These are phyloP conservation scores for Sphaerulina musiva DNA, from an alignment of 2,329 filamentous ascomycete genomes.

Conservation along the genomic window DNA sequence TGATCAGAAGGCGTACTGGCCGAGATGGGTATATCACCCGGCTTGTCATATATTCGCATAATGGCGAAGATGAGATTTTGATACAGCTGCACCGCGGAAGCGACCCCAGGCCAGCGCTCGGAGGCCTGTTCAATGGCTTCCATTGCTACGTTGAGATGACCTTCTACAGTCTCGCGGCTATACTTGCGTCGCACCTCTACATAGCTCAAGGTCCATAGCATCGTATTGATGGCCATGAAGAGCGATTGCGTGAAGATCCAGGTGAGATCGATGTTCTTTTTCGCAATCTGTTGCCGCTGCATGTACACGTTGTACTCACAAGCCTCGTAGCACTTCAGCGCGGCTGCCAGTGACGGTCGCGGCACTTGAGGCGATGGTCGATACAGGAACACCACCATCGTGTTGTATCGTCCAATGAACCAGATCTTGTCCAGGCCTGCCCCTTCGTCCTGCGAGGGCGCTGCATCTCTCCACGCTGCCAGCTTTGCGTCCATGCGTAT, in stretches of 20 bases:
- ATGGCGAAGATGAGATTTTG: slow-evolving; percentile 78
- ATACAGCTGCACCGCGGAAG: slow-evolving; percentile 78
- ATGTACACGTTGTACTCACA: slow-evolving; percentile 75
- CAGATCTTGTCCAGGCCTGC: slow-evolving; percentile 63
- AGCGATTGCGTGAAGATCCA: slow-evolving; percentile 89
- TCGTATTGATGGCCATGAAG: slow-evolving; percentile 85
- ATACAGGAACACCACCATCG: slow-evolving; percentile 81
- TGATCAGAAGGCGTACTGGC: slow-evolving; percentile 43
- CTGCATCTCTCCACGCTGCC: slow-evolving; percentile 68
- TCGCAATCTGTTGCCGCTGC: slow-evolving; percentile 71
- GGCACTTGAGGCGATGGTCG: slow-evolving; percentile 89
- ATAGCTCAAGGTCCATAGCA: slow-evolving; percentile 88
- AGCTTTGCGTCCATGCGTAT: slow-evolving; percentile 70
- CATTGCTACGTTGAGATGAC: slow-evolving; percentile 65
- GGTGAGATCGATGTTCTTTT: slow-evolving; percentile 71
- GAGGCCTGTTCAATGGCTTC: slow-evolving; percentile 74
- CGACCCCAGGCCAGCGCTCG: slow-evolving; percentile 85
- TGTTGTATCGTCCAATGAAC: slow-evolving; percentile 67
- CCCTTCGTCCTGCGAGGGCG: slow-evolving; percentile 63
- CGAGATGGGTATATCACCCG: slow-evolving; percentile 46
- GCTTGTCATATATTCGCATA: slow-evolving; percentile 74
- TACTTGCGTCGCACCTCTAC: slow-evolving; percentile 70
- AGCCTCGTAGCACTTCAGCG: slow-evolving; percentile 74
- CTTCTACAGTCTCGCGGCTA: slow-evolving; percentile 66
- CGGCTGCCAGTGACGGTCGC: slow-evolving; percentile 71